Evolutionary conservation across 768 basidiomycete species (phyloP).

Genomic region (Suillus sp.): DNA sequence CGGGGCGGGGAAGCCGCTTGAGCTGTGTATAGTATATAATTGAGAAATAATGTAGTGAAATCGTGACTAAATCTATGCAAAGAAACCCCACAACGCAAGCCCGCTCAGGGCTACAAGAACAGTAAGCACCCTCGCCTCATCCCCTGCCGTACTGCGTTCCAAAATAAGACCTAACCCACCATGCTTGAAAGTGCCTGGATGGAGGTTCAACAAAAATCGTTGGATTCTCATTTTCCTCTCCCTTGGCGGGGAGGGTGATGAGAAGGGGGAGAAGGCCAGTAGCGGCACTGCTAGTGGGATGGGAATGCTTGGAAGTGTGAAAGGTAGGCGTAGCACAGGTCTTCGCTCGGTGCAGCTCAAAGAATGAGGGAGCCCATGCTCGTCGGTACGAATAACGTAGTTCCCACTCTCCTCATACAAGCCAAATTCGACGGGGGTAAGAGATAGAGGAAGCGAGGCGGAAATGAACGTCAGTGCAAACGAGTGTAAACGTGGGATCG

Average conservation of each 20-base stretch:
- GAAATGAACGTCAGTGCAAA: slow-evolving; percentile 72
- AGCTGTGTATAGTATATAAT: not conserved
- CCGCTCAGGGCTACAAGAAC: slow-evolving; percentile 31
- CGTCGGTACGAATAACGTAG: slow-evolving; percentile 60
- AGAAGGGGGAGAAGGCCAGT: slow-evolving; percentile 22
- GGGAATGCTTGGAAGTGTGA: slow-evolving; percentile 28
- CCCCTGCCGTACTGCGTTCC: slow-evolving; percentile 65
- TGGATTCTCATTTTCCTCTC: slow-evolving; percentile 29
- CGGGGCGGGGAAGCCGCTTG: too few species aligned
- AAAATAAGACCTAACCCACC: slow-evolving; percentile 48
- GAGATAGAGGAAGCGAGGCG: slow-evolving; percentile 51
- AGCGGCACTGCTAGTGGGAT: slow-evolving; percentile 32
- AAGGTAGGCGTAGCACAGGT: slow-evolving; percentile 26
- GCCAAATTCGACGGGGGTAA: slow-evolving; percentile 45
- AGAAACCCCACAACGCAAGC: slow-evolving; percentile 35
- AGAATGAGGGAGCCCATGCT: slow-evolving; percentile 62
- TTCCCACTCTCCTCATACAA: slow-evolving; percentile 47
- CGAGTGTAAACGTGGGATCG: slow-evolving; percentile 64
- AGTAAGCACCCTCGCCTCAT: slow-evolving; percentile 50
- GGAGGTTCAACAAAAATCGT: slow-evolving; percentile 28
- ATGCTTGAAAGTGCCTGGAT: slow-evolving; percentile 40
- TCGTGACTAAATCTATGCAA: slow-evolving; percentile 15
- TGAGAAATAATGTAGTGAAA: not conserved
- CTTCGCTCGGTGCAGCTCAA: slow-evolving; percentile 54
- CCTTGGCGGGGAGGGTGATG: slow-evolving; percentile 33